Evolutionary conservation across 192 early-diverging fungal genomes (phyloP).

Genomic region (Coemansia sp.): DNA sequence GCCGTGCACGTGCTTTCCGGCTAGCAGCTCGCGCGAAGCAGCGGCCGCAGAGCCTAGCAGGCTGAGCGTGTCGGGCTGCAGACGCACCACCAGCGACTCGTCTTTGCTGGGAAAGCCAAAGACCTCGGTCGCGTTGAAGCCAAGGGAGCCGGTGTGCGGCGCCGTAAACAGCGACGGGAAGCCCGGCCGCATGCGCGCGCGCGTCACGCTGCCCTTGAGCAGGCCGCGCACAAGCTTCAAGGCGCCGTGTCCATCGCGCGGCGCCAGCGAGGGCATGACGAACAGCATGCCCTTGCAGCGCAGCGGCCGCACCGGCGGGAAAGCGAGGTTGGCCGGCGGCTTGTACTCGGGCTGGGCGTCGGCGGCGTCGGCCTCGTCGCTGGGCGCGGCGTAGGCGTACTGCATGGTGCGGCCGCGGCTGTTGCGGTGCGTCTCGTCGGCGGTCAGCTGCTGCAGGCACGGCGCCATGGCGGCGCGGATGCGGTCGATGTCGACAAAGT

Average conservation of each 20-base stretch:
- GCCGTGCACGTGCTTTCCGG: conserved; percentile 28
- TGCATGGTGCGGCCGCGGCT: conserved; percentile 58
- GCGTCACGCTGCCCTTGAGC: conserved; percentile 60
- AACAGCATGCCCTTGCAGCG: conserved; percentile 56
- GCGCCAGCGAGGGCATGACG: conserved; percentile 60
- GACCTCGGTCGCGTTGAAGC: conserved; percentile 78
- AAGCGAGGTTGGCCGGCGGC: conserved; percentile 61
- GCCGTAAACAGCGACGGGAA: conserved; percentile 88
- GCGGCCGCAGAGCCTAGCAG: conserved; percentile 9
- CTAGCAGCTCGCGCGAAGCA: conserved; percentile 29
- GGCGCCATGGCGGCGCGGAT: conserved; percentile 77
- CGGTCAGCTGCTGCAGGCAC: conserved; percentile 59
- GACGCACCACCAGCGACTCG: conserved; percentile 41
- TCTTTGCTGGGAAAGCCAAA: conserved; percentile 77
- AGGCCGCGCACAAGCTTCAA: conserved; percentile 59
- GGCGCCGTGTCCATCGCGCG: conserved; percentile 3
- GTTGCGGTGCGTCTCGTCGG: conserved; percentile 60
- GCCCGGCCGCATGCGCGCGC: conserved; percentile 67
- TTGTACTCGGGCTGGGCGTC: conserved; percentile 41
- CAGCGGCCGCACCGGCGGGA: conserved; percentile 67
- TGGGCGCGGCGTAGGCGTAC: conserved; percentile 57
- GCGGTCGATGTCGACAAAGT: conserved; percentile 92
- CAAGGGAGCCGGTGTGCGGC: conserved; percentile 64
- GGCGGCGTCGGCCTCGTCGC: conserved; percentile 37
- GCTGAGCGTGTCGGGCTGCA: conserved; percentile 17